These are phyloP conservation scores for Diaporthe batatas DNA, from an alignment of 2,329 filamentous ascomycete species.

Conservation along the genomic window DNA sequence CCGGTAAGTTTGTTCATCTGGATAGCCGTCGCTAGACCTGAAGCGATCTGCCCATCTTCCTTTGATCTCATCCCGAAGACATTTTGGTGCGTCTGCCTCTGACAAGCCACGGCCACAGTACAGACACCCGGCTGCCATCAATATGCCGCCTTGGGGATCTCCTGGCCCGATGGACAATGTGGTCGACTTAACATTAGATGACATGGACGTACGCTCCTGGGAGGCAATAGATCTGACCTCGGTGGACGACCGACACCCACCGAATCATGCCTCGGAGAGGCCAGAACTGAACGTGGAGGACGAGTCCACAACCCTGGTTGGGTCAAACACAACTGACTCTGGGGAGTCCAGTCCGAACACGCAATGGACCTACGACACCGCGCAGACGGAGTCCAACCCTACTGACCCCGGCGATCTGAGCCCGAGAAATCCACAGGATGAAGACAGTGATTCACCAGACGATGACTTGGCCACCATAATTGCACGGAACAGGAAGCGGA, in stretches of 20 bases:
- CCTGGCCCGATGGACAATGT: background rate
- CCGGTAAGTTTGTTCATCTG: background rate
- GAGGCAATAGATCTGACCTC: constrained; percentile 3
- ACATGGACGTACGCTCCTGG: background rate
- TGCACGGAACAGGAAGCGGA: constrained; percentile 23
- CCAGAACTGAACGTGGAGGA: constrained; percentile 5
- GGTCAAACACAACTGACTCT: background rate
- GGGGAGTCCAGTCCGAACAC: background rate
- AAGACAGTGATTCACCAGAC: background rate
- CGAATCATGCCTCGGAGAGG: background rate
- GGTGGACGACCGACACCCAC: background rate
- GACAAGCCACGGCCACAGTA: background rate
- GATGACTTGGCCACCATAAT: constrained; percentile 2
- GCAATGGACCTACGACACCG: background rate
- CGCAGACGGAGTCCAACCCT: background rate
- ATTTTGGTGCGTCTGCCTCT: background rate
- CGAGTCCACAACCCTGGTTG: constrained; percentile 12
- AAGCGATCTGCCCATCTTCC: background rate
- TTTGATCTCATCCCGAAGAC: background rate
- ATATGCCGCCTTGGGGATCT: background rate
- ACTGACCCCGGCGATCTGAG: background rate
- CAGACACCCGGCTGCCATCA: background rate
- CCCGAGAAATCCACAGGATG: background rate
- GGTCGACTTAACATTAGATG: constrained; percentile 11
- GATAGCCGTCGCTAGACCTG: background rate